phyloP scores from a whole-genome alignment of 2,329 filamentous ascomycete genomes.

The Myrmaecium sp. region DNA sequence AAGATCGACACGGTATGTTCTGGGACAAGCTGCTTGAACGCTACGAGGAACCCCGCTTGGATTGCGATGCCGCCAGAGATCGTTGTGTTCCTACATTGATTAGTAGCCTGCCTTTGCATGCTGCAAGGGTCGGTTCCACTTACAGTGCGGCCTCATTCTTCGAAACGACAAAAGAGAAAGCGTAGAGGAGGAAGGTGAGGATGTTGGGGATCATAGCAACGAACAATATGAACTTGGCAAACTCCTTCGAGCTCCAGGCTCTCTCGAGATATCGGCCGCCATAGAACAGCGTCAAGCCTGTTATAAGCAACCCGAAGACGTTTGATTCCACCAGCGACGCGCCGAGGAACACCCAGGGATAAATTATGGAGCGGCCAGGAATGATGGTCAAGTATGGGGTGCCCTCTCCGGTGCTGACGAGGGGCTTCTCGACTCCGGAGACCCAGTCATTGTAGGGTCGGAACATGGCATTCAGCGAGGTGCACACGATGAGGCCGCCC shows the following conservation, averaged over 20 bases:
- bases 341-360: slow-evolving; percentile 83
- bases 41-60: slow-evolving; percentile 85
- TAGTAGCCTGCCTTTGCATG: background rate
- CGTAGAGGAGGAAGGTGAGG: slow-evolving; percentile 54
- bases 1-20: slow-evolving; percentile 94
- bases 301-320: slow-evolving; percentile 67
- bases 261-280: slow-evolving; percentile 89
- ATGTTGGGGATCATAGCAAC: slow-evolving; percentile 66
- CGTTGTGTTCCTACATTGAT: slow-evolving; percentile 45
- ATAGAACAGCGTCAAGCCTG: slow-evolving; percentile 67
- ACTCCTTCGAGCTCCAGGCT: slow-evolving; percentile 84
- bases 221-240: slow-evolving; percentile 75
- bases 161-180: slow-evolving; percentile 56
- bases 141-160: slow-evolving; percentile 53
- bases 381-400: slow-evolving; percentile 80
- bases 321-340: slow-evolving; percentile 87
- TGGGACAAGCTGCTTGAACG: slow-evolving; percentile 93
- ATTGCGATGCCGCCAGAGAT: slow-evolving; percentile 80
- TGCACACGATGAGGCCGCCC: slow-evolving; percentile 56
- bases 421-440: slow-evolving; percentile 27
- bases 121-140: slow-evolving; percentile 24
- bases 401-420: slow-evolving; percentile 38
- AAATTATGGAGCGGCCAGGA: slow-evolving; percentile 65
- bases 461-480: slow-evolving; percentile 65
- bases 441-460: slow-evolving; percentile 29